phyloP scores from a whole-genome alignment of 2,329 filamentous ascomycete genomes.

The Penicillium sp. region DNA sequence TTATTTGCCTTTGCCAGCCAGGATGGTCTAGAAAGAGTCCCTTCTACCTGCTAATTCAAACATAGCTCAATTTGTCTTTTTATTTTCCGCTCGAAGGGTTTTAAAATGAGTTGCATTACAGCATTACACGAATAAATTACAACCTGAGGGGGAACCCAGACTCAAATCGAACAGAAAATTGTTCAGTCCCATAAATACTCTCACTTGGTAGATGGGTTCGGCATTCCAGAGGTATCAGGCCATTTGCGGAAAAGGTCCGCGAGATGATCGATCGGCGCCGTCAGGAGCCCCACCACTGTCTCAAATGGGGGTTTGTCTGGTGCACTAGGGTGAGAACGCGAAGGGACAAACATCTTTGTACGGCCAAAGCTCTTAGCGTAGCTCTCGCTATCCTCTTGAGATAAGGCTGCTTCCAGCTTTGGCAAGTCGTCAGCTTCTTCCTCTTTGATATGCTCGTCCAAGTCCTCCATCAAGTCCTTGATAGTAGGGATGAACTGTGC shows the following conservation, averaged over 20 bases:
- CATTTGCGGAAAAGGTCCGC: constrained; percentile 55
- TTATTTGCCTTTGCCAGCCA: too few species aligned
- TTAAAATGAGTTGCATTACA: too few species aligned
- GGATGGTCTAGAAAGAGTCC: too few species aligned
- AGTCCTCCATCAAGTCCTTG: constrained; percentile 41
- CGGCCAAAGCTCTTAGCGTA: constrained; percentile 47
- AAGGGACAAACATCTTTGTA: constrained; percentile 55
- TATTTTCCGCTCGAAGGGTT: too few species aligned
- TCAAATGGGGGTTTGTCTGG: constrained; percentile 57
- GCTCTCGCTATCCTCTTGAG: constrained; percentile 29
- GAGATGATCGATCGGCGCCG: constrained; percentile 58
- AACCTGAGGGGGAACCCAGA: too few species aligned
- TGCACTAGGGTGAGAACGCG: constrained; percentile 50
- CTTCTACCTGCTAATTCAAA: too few species aligned
- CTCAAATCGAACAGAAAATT: too few species aligned
- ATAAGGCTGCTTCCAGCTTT: constrained; percentile 45
- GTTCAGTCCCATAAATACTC: too few species aligned
- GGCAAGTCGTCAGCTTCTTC: constrained; percentile 53
- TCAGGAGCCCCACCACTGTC: constrained; percentile 53
- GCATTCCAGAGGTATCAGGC: constrained; percentile 28
- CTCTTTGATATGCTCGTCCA: constrained; percentile 50
- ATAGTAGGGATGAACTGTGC: constrained; percentile 44
- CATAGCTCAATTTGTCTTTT: too few species aligned
- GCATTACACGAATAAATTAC: too few species aligned
- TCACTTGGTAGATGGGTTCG: constrained; percentile 15